Conservation (phyloP, 2,329 filamentous ascomycete species). For the Aschersonia sp. region DNA sequence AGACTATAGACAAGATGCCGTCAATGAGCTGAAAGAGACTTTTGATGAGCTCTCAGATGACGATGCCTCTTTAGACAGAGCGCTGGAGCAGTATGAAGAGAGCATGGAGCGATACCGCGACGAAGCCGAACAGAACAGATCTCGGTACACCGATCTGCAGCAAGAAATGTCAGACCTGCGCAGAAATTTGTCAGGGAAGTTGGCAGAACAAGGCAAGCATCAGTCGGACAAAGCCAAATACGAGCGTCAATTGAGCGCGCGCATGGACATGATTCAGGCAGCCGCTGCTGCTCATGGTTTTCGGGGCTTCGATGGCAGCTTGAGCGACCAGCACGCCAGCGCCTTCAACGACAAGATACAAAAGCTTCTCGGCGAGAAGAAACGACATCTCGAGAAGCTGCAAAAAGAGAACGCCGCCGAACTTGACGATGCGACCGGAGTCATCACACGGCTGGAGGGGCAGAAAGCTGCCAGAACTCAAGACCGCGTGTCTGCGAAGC, state of each 20-base stretch:
- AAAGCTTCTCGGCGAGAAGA: conserved; percentile 65
- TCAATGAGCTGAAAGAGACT: conserved; percentile 54
- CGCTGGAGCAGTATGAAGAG: conserved; percentile 65
- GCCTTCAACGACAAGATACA: conserved; percentile 68
- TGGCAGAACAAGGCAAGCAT: conserved; percentile 58
- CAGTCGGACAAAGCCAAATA: conserved; percentile 80
- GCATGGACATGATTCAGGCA: conserved; percentile 62
- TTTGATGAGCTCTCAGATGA: conserved; percentile 67
- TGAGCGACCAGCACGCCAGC: conserved; percentile 58
- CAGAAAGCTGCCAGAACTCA: conserved; percentile 59
- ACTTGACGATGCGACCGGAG: conserved; percentile 54
- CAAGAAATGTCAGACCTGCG: conserved; percentile 28
- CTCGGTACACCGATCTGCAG: conserved; percentile 53
- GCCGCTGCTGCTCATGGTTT: conserved; percentile 66
- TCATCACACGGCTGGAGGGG: conserved; percentile 60
- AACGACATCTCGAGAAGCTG: conserved; percentile 58
- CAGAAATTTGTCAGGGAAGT: conserved; percentile 33
- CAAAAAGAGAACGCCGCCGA: conserved; percentile 63
- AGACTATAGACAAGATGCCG: conserved; percentile 52
- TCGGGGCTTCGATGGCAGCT: conserved; percentile 67
- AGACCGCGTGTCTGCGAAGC: conserved; percentile 58
- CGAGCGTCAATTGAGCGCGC: conserved; percentile 61
- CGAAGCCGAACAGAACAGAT: conserved; percentile 47
- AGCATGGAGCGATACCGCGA: conserved; percentile 51
- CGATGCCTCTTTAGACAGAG: conserved; percentile 59